Base-by-base conservation (phyloP, 2,329 filamentous ascomycete species). In the Clonostachys sp. region DNA sequence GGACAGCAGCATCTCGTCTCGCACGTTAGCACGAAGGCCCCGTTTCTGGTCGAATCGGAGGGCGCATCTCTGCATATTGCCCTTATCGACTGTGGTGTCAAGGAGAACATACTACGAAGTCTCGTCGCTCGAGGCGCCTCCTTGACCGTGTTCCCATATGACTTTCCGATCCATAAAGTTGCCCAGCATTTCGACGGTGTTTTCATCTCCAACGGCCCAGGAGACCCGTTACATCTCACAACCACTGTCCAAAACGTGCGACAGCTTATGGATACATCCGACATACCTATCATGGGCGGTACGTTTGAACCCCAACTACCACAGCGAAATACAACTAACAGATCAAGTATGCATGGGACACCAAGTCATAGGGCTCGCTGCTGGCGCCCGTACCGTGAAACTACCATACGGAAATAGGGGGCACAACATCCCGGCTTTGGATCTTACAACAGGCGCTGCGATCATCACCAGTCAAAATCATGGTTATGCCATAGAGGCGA, bases 321-420 rank as follows among this genome's bases (percentile, higher is more conserved):
- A 24, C 18, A 20, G 18, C 18, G 6, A 24, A 24, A 24, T 5
- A 24, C n/a, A 24, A 24, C 20, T 24, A 24, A 24, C 20, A 24
- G 20, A 24, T 6, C 20, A 24, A 24, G 20, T 99, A 64, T 99
- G 94, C 67, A 83, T 99, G 56, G 94, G 94, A 55, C 94, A 99
- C 72, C 94, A 99, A 78, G 84, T 99, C 46, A 79, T 99, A 49
- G 92, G 91, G 54, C 81, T 96, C 57, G 91, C 94, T 43, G 80
- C 87, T 50, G 94, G 94, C 54, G 94, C 89, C 47, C 80, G 83
- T 60, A 97, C 94, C 51, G 86, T 95, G 73, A 97, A 97, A 82
- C 84, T 99, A 71, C 97, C n/a, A n/a, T 99, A 96, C 70, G 94
- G 94, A 63, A 99, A 99, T 81, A 88, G 94, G 58, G 94, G 91